Base-by-base conservation (phyloP, 345 rosid species). In the Lenwebbia sp. region DNA sequence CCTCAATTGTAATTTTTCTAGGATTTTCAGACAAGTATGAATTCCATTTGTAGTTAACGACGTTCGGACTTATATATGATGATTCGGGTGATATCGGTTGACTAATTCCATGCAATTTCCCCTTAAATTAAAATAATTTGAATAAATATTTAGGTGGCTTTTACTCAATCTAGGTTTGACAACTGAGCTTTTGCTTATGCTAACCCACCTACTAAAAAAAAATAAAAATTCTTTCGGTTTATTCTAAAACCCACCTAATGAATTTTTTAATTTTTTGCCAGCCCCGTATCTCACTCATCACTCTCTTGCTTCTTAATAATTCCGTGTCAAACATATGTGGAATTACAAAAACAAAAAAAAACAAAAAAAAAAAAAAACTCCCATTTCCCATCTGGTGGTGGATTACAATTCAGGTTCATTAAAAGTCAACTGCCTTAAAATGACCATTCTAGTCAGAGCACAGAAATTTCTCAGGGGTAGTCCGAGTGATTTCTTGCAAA, bases 391-490 rank as follows among this genome's bases (percentile, higher is more conserved):
- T 37, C 3, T 70, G 25, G 47, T 19, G 25, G 78, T 37, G 78
- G 26, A 37, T 33, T 70, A 54, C 65, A 83, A 33, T 37, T 47
- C 47, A 54, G 50, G 49, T 1, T 17, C 22, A 8, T 40, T 13
- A 14, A 62, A 83, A 84, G 86, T 86, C 84, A 85, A 56, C 84
- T 5, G 13, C 25, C 33, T 0, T 3, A 14, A 75, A 85, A 89
- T 85, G 85, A 89, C 90, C 58, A 85, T 60, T 87, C 81, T 89
- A n/a, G 86, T 51, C 82, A 22, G n/a, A 26, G 40, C 28, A 17
- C 82, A 51, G 28, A 58, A 33, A 51, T 40, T 19, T 10, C 7
- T 19, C 47, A 19, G 7, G 78, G 47, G 78, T 22, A 37, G 19
- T 70, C 19, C 78, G 26, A 70, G 13, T 4, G 47, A 22, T 19